Evolutionary conservation across 352 stramenopile species (phyloP), one percentile per base, ranked within the genome.

Genomic region (Phytophthora chlamydospora): DNA sequence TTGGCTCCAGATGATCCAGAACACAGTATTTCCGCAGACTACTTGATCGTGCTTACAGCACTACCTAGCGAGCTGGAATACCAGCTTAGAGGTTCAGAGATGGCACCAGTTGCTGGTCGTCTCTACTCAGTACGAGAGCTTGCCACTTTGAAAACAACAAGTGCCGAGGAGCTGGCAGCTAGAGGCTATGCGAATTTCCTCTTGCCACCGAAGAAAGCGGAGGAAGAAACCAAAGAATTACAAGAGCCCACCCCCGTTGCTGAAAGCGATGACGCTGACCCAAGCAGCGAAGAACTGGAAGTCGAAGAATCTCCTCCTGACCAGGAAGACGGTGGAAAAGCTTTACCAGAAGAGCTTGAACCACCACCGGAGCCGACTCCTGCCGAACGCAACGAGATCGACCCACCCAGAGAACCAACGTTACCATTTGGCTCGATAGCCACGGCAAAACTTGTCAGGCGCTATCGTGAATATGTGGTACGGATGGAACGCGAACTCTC

Each of bases 61-160:
- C 7, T 71, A 6, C 64, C 60, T 6, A 66, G 52, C 8, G 81
- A 90, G 27, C n/a, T 83, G 1, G 54, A 75, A 13, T 43, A 55
- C 14, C 74, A 77, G 14, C 42, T 70, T 19, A 35, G 47, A 24
- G 66, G 59, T 5, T 73, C 85, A 3, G 51, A 52, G n/a, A 39
- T 89, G 21, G 75, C 72, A 3, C 75, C 78, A 16, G 60, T 60
- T 2, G 60, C 66, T 32, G 61, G 71, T 0, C 57, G 66, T 14
- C 52, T 90, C 34, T 91, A 90, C 68, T 90, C 80, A n/a, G 62
- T 52, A 16, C 71, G 83, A 11, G 83, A 91, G 51, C 75, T 71
- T 27, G 75, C 58, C 12, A 75, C 72, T 33, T 56, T 91, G 27
- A 44, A 47, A 33, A 55, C 42, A 4, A 61, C 39, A 33, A 72